Evolutionary conservation across 2,329 filamentous ascomycete species (phyloP).

Genomic region (Aspergillus phoenicis): DNA sequence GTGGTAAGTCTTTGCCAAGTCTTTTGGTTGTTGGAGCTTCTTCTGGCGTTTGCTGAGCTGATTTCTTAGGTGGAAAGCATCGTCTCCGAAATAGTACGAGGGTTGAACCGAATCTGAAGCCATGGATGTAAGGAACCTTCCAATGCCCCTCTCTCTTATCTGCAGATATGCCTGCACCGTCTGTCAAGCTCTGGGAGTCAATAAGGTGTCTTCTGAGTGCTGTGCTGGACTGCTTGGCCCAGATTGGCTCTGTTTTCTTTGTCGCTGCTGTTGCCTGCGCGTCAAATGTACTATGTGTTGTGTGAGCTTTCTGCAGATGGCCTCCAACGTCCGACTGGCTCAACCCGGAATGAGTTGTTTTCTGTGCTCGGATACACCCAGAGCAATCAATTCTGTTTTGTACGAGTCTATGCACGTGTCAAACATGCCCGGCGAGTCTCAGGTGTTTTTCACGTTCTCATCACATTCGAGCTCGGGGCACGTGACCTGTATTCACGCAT

Average conservation of each 20-base stretch:
- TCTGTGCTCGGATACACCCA: not conserved
- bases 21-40: not conserved
- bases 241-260: not conserved
- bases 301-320: not conserved
- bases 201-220: not conserved
- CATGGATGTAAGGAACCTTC: conserved; percentile 17
- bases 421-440: not conserved
- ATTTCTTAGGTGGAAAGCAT: not conserved
- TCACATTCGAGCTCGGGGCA: not conserved
- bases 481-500: not conserved
- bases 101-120: not conserved
- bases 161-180: not conserved
- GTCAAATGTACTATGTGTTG: not conserved
- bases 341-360: not conserved
- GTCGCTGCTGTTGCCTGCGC: not conserved
- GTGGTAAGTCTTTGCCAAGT: not conserved
- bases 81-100: not conserved
- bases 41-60: not conserved
- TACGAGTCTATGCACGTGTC: not conserved
- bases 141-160: not conserved
- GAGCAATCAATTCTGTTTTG: not conserved
- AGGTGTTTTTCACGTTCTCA: not conserved
- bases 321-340: not conserved
- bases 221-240: not conserved
- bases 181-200: not conserved